These are phyloP conservation scores for Ziziphus jujuba DNA, from an alignment of 306 rosid species.

Conservation along the genomic window DNA sequence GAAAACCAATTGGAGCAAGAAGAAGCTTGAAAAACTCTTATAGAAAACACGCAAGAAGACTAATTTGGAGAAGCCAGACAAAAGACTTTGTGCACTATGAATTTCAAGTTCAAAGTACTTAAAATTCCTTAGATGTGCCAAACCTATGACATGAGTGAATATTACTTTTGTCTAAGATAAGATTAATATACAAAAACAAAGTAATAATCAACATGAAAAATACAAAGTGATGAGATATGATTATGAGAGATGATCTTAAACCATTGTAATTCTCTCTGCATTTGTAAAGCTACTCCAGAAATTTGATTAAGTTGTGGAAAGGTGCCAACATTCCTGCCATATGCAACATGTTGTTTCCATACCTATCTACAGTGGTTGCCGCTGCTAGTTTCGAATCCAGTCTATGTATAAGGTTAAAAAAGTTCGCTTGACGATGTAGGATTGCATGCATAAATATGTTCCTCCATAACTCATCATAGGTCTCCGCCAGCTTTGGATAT, in stretches of 20 bases:
- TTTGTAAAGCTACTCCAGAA: slow-evolving; percentile 23
- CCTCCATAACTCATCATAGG: rapidly evolving
- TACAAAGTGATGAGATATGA: background rate
- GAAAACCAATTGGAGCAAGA: too few species aligned
- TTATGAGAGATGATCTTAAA: slow-evolving; percentile 8
- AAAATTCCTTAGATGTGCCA: too few species aligned
- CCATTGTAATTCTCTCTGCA: slow-evolving; percentile 17
- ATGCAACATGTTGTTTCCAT: slow-evolving; percentile 1
- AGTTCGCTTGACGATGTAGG: background rate
- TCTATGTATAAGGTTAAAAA: slow-evolving; percentile 13
- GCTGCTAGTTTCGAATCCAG: background rate
- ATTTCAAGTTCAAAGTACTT: too few species aligned
- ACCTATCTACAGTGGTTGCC: rapidly evolving
- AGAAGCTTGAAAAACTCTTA: too few species aligned
- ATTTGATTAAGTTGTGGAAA: background rate
- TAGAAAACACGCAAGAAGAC: too few species aligned
- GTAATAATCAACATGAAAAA: too few species aligned
- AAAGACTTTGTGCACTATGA: too few species aligned
- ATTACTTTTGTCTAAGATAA: too few species aligned
- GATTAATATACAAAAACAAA: too few species aligned
- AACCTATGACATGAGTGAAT: too few species aligned
- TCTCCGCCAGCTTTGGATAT: background rate
- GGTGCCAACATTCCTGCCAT: slow-evolving; percentile 8
- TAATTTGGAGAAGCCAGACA: too few species aligned
- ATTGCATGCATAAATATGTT: background rate